phyloP scores from a whole-genome alignment of 495 filamentous ascomycete species.

The Trichocladium antarcticum region DNA sequence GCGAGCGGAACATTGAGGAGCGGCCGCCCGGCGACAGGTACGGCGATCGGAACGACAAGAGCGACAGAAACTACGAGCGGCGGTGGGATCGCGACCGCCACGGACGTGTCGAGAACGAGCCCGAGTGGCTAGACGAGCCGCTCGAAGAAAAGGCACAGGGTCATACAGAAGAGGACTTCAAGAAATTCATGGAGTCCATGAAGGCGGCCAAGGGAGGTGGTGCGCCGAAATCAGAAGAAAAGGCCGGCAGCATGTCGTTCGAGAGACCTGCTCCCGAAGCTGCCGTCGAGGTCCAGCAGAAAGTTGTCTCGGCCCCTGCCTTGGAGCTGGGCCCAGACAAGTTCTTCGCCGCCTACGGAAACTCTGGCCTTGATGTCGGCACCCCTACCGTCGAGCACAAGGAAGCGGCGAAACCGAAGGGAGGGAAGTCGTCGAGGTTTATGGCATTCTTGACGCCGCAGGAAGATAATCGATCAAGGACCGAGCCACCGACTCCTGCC shows the following conservation, averaged over 20 bases:
- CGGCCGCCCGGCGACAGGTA: conserved; percentile 29
- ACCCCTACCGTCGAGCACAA: conserved; percentile 32
- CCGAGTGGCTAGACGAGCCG: conserved; percentile 76
- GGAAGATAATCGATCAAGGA: conserved; percentile 45
- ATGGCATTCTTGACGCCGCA: conserved; percentile 68
- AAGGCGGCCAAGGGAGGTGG: conserved; percentile 47
- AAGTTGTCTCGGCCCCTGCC: conserved; percentile 44
- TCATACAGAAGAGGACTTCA: conserved; percentile 84
- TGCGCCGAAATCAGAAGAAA: conserved; percentile 37
- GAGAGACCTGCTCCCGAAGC: conserved; percentile 21
- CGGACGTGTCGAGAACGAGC: conserved; percentile 59
- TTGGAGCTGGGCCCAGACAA: conserved; percentile 61
- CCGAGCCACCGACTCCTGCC: conserved; percentile 39
- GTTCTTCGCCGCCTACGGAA: conserved; percentile 61
- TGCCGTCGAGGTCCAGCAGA: conserved; percentile 34
- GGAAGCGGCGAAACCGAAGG: conserved; percentile 34
- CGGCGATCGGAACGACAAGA: conserved; percentile 26
- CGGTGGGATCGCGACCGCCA: conserved; percentile 57
- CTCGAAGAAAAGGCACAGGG: conserved; percentile 56
- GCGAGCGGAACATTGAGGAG: conserved; percentile 50
- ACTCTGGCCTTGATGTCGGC: conserved; percentile 31
- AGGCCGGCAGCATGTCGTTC: conserved; percentile 27
- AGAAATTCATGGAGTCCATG: conserved; percentile 90
- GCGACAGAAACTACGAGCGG: conserved; percentile 34
- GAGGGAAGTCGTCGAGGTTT: conserved; percentile 64